Evolutionary conservation across 2,329 filamentous ascomycete species (phyloP).

Genomic region (Fusarium nodosum): DNA sequence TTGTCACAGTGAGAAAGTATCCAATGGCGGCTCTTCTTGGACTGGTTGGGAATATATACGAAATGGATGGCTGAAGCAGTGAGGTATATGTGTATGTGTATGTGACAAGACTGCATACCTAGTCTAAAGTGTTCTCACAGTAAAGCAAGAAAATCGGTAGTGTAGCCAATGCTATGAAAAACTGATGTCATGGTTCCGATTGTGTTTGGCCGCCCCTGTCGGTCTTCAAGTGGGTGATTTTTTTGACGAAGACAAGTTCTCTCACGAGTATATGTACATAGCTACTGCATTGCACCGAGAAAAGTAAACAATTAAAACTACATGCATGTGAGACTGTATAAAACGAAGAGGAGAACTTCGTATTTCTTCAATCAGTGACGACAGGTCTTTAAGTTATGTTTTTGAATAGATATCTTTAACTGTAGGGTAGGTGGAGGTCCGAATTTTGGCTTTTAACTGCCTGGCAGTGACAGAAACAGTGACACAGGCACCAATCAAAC

Average conservation of each 20-base stretch:
- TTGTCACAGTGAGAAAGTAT: neutral
- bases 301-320: neutral
- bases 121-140: neutral
- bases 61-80: neutral
- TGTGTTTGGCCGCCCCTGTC: neutral
- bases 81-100: neutral
- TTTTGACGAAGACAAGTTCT: neutral
- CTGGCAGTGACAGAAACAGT: neutral
- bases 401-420: neutral
- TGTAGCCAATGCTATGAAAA: neutral
- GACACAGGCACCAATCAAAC: constrained; percentile 43
- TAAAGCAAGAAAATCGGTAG: neutral
- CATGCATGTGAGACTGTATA: neutral
- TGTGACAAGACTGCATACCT: neutral
- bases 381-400: neutral
- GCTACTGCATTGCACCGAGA: neutral
- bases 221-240: too few relatives aligned
- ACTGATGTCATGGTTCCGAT: constrained; percentile 35
- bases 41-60: neutral
- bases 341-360: too few relatives aligned
- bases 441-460: neutral
- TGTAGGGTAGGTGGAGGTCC: neutral
- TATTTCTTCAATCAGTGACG: neutral
- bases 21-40: neutral
- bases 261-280: neutral